Conservation (phyloP, 257 asterid genomes). For the Petunia axillaris region DNA sequence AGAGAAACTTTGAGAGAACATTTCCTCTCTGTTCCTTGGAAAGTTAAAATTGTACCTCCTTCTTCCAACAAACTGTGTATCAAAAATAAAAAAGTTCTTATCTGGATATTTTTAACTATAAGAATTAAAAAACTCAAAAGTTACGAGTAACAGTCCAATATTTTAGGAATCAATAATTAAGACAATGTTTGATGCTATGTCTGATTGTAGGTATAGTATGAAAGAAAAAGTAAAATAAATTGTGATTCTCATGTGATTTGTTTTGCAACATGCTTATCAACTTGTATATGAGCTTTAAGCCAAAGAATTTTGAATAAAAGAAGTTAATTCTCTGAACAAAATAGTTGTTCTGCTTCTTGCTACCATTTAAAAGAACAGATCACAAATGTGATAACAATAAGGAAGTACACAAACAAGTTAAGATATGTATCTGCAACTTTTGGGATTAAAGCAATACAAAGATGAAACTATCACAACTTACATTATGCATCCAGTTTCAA, state of each 20-base stretch:
- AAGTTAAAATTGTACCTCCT: conserved; percentile 72
- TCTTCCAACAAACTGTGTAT: conserved; percentile 55
- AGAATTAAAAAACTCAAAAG: background rate
- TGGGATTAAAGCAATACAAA: background rate
- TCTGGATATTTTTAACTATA: background rate
- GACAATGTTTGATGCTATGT: no score
- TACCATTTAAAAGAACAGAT: background rate
- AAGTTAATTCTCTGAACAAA: background rate
- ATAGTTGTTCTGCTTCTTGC: background rate
- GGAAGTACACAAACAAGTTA: background rate
- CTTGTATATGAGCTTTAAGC: background rate
- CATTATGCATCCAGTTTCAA: conserved; percentile 67
- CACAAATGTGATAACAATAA: background rate
- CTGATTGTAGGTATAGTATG: no score
- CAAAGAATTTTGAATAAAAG: background rate
- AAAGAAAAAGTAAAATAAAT: no score
- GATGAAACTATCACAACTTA: conserved; percentile 42
- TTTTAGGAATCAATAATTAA: no score
- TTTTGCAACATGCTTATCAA: background rate
- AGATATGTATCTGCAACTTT: background rate
- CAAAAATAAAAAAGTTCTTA: background rate
- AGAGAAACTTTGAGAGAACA: conserved; percentile 55
- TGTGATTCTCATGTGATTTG: background rate
- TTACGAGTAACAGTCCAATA: background rate
- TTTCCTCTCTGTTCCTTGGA: conserved; percentile 55